Percentiles rank a stretch among this genome's conserved stretches.
phyloP scores from a whole-genome alignment of 2,329 filamentous ascomycete genomes.

The Fusarium sororula region DNA sequence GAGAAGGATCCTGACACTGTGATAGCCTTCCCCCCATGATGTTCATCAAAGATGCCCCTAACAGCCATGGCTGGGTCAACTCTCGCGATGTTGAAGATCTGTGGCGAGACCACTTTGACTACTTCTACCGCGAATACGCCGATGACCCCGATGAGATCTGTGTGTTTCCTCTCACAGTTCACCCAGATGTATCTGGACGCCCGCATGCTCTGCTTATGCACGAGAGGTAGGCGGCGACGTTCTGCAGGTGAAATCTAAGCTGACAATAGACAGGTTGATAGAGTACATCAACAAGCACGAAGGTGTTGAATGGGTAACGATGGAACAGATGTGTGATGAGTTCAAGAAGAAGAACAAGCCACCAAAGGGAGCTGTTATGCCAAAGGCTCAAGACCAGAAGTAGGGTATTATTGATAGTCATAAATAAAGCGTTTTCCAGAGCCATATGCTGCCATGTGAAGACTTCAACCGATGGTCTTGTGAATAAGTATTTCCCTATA shows the following conservation, averaged over 20 bases:
- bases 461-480: background rate
- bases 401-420: background rate
- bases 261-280: conserved; percentile 52
- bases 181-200: conserved; percentile 76
- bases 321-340: conserved; percentile 76
- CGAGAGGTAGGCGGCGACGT: conserved; percentile 51
- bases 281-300: conserved; percentile 72
- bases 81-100: conserved; percentile 70
- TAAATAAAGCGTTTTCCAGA: background rate
- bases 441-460: background rate
- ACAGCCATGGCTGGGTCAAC: conserved; percentile 70
- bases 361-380: conserved; percentile 61
- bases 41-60: conserved; percentile 74
- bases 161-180: conserved; percentile 80
- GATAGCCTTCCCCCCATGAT: conserved; percentile 69
- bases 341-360: conserved; percentile 73
- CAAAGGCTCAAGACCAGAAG: background rate
- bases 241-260: no score
- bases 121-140: conserved; percentile 72
- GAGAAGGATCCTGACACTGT: background rate
- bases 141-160: conserved; percentile 70
- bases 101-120: conserved; percentile 74
- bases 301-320: conserved; percentile 73
- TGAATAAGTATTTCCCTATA: conserved; percentile 43
- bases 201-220: conserved; percentile 80